Conservation (phyloP, 2,329 filamentous ascomycete species). For the Sclerotinia sclerotiorum region DNA sequence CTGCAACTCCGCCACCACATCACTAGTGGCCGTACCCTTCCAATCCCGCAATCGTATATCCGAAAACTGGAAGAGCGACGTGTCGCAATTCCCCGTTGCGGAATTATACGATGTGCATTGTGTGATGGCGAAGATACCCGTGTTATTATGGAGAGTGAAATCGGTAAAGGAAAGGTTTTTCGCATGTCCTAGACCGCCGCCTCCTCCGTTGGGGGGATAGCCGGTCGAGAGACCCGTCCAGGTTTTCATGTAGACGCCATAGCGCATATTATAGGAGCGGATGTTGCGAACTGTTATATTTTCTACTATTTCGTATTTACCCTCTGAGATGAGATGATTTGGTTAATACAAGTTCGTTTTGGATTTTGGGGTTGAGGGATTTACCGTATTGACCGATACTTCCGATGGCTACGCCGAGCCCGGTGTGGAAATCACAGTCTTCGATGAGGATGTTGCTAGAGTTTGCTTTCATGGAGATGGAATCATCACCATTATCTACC, state of each 20-base stretch:
- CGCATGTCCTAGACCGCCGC: conserved; percentile 51
- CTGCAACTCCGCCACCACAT: conserved; percentile 38
- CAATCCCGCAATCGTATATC: conserved; percentile 34
- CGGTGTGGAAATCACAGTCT: conserved; percentile 50
- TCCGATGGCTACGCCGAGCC: conserved; percentile 56
- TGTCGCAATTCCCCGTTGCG: conserved; percentile 43
- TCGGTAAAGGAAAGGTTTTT: conserved; percentile 16
- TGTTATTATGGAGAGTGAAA: conserved; percentile 16
- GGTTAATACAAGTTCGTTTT: not conserved
- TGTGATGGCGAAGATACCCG: conserved; percentile 39
- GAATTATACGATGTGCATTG: conserved; percentile 45
- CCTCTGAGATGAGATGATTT: conserved; percentile 31
- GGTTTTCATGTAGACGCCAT: conserved; percentile 53
- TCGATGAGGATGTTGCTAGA: conserved; percentile 54
- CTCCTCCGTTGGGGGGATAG: conserved; percentile 58
- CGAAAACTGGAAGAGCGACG: conserved; percentile 44
- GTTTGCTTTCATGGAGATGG: conserved; percentile 56
- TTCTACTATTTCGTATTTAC: conserved; percentile 50
- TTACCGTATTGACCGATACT: conserved; percentile 54
- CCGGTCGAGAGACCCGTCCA: conserved; percentile 55
- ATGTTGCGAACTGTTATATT: conserved; percentile 51
- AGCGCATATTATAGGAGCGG: conserved; percentile 45
- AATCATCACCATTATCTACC: conserved; percentile 54
- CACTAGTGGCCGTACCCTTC: conserved; percentile 26
- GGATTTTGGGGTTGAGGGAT: no score